These are phyloP conservation scores for Erythrophleum fordii DNA, from an alignment of 306 rosid species.

Conservation along the genomic window DNA sequence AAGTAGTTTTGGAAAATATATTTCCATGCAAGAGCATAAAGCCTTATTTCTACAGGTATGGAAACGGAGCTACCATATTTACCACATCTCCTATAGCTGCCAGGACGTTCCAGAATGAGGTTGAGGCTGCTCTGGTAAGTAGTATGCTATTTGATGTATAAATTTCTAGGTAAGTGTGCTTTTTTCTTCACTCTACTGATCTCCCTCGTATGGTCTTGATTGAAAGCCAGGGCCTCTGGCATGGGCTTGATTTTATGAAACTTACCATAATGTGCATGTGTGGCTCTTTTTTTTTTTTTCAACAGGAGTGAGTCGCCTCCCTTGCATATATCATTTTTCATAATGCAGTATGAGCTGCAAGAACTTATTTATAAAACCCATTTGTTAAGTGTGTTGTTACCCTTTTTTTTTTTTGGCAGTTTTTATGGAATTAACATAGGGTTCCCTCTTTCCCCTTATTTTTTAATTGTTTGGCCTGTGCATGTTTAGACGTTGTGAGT, in stretches of 20 bases:
- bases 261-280: neutral
- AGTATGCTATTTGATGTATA: constrained; percentile 16
- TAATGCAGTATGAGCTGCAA: neutral
- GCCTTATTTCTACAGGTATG: constrained; percentile 44
- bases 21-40: neutral
- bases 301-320: neutral
- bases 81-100: constrained; percentile 62
- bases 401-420: neutral
- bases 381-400: neutral
- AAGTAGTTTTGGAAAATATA: neutral
- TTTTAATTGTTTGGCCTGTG: neutral
- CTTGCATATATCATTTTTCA: neutral
- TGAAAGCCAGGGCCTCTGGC: neutral
- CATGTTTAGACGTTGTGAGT: neutral
- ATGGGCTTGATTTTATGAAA: constrained; percentile 24
- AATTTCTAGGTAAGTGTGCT: constrained; percentile 12
- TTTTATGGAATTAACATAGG: neutral
- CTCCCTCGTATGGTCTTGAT: neutral
- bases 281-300: neutral
- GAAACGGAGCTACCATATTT: constrained; percentile 65
- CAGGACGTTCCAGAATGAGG: constrained; percentile 66
- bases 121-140: constrained; percentile 62
- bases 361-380: neutral
- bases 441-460: neutral
- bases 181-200: neutral